These are phyloP conservation scores for Teunomyces funiuensis DNA, from an alignment of 805 yeast genomes.

Conservation along the genomic window DNA sequence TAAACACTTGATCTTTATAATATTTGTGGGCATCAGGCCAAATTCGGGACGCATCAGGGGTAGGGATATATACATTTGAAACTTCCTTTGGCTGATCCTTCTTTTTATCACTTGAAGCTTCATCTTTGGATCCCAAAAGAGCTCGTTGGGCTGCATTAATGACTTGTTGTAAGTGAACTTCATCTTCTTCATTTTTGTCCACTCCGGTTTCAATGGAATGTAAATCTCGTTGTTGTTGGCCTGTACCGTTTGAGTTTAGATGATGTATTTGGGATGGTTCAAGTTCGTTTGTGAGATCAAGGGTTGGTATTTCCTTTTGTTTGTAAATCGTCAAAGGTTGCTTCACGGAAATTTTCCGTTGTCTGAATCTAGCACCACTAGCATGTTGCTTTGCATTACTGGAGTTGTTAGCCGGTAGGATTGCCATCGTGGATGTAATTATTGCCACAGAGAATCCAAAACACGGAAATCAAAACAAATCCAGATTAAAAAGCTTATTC, in stretches of 20 bases:
- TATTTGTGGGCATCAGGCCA: slow-evolving; percentile 78
- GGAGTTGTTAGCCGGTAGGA: slow-evolving; percentile 38
- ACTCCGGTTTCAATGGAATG: slow-evolving; percentile 96
- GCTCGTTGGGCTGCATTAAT: slow-evolving; percentile 76
- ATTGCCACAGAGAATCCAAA: not conserved
- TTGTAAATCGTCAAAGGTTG: slow-evolving; percentile 76
- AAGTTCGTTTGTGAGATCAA: slow-evolving; percentile 49
- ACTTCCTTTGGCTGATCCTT: slow-evolving; percentile 31
- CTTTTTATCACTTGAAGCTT: slow-evolving; percentile 7
- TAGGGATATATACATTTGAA: slow-evolving; percentile 66
- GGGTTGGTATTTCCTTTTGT: slow-evolving; percentile 77
- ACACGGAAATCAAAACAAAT: not conserved
- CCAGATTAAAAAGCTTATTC: not conserved
- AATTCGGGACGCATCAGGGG: slow-evolving; percentile 86
- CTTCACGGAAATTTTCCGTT: slow-evolving; percentile 90
- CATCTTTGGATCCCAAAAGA: slow-evolving; percentile 36
- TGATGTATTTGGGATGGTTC: slow-evolving; percentile 46
- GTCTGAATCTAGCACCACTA: slow-evolving; percentile 74
- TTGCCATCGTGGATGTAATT: slow-evolving; percentile 30
- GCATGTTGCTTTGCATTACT: slow-evolving; percentile 34
- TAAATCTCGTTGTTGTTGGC: slow-evolving; percentile 78
- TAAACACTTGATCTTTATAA: slow-evolving; percentile 61
- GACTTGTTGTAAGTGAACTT: slow-evolving; percentile 90
- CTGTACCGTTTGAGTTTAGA: slow-evolving; percentile 41
- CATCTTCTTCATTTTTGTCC: slow-evolving; percentile 96